These are phyloP conservation scores for Albugo candida DNA, from an alignment of 352 stramenopile species.

Conservation along the genomic window DNA sequence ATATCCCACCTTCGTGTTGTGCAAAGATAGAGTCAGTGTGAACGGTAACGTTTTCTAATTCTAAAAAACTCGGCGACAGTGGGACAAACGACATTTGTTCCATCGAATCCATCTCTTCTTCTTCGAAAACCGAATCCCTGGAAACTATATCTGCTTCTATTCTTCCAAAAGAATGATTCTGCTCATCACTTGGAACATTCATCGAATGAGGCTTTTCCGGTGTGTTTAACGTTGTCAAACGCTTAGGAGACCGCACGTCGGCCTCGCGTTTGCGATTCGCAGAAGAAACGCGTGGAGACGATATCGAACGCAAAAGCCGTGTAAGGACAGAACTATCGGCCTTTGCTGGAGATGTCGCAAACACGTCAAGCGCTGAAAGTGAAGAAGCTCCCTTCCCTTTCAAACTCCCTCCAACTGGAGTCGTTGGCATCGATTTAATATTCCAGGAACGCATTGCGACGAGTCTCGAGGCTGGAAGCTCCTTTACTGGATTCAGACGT, in stretches of 20 bases:
- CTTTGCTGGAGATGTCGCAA: neutral
- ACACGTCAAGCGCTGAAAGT: no score
- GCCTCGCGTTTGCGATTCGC: constrained; percentile 1
- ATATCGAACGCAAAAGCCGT: constrained; percentile 9
- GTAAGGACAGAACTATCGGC: neutral
- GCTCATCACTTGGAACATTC: constrained; percentile 12
- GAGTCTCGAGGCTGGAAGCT: constrained; percentile 1
- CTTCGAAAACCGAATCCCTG: constrained; percentile 2
- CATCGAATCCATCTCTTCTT: neutral
- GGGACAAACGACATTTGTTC: constrained; percentile 11
- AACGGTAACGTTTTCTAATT: constrained; percentile 18
- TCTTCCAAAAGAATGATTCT: constrained; percentile 18
- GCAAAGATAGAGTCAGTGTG: constrained; percentile 52
- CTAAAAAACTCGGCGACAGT: constrained; percentile 29
- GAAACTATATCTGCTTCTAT: constrained; percentile 5
- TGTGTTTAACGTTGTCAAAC: constrained; percentile 4
- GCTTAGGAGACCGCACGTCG: neutral
- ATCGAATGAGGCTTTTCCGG: constrained; percentile 5
- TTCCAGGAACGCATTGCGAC: neutral
- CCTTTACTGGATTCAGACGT: constrained; percentile 3
- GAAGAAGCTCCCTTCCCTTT: no score
- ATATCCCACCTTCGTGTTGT: constrained; percentile 54
- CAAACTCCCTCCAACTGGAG: neutral
- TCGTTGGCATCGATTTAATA: neutral
- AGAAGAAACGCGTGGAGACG: constrained; percentile 2